These are phyloP conservation scores for Astrothelium subdiscretum DNA, from an alignment of 495 filamentous ascomycete genomes.

Conservation along the genomic window DNA sequence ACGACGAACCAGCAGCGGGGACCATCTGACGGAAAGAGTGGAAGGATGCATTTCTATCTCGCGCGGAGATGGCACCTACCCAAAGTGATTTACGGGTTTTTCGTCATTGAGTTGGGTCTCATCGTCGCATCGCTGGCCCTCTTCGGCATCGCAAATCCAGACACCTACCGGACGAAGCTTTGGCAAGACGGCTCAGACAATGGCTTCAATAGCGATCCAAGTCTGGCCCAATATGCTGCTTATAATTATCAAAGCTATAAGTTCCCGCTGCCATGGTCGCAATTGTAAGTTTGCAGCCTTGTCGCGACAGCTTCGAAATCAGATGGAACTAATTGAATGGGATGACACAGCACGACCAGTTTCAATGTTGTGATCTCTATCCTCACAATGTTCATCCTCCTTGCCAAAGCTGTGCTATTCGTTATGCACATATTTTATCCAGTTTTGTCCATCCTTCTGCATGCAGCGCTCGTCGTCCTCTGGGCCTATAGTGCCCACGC, in stretches of 20 bases:
- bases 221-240: slow-evolving; percentile 57
- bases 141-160: slow-evolving; percentile 69
- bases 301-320: not conserved
- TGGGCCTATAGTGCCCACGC: slow-evolving; percentile 56
- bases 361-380: slow-evolving; percentile 78
- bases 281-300: slow-evolving; percentile 47
- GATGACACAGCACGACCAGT: slow-evolving; percentile 51
- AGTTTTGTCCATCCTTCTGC: slow-evolving; percentile 48
- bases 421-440: slow-evolving; percentile 65
- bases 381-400: slow-evolving; percentile 55
- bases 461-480: slow-evolving; percentile 46
- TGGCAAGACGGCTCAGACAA: slow-evolving; percentile 73
- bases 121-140: slow-evolving; percentile 63
- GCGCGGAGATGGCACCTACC: slow-evolving; percentile 53
- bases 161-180: slow-evolving; percentile 64
- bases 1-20: not conserved
- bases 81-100: slow-evolving; percentile 49
- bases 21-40: not conserved
- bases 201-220: slow-evolving; percentile 74
- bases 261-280: slow-evolving; percentile 70
- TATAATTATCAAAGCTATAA: slow-evolving; percentile 60
- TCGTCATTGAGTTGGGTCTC: slow-evolving; percentile 57
- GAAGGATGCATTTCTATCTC: slow-evolving; percentile 7
- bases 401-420: slow-evolving; percentile 53
- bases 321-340: not conserved